Conservation (phyloP, 345 rosid species). For the Eucalyptus erythrocorys region DNA sequence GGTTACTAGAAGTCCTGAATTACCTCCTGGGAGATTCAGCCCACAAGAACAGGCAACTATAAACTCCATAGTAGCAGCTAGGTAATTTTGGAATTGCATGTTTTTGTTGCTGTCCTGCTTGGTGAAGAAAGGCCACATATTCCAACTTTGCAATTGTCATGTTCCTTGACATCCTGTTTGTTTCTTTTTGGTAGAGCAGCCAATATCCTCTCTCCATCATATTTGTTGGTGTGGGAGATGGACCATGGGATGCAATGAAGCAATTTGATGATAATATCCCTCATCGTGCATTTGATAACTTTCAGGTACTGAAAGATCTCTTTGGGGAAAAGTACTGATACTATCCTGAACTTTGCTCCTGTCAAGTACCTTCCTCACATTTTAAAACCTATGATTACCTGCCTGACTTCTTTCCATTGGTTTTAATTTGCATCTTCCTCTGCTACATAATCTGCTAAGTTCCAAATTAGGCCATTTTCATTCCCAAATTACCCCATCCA, state of each 20-base stretch:
- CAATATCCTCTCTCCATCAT: slow-evolving; percentile 76
- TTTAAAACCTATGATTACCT: neutral
- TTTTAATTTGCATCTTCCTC: neutral
- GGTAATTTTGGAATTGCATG: slow-evolving; percentile 25
- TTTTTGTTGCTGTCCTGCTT: neutral
- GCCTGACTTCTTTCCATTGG: neutral
- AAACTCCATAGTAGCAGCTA: slow-evolving; percentile 74
- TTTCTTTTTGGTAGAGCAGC: slow-evolving; percentile 20
- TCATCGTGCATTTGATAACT: slow-evolving; percentile 82
- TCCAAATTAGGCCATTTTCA: neutral
- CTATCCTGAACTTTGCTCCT: neutral
- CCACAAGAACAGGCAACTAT: slow-evolving; percentile 83
- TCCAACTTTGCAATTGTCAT: neutral
- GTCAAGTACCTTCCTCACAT: neutral
- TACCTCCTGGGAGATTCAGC: slow-evolving; percentile 49
- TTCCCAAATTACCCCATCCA: neutral
- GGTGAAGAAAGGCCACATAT: neutral
- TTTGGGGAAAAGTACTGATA: neutral
- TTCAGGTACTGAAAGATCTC: slow-evolving; percentile 45
- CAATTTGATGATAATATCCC: slow-evolving; percentile 88
- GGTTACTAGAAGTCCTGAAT: slow-evolving; percentile 66
- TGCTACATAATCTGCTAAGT: neutral
- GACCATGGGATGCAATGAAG: slow-evolving; percentile 94
- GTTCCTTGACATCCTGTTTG: neutral
- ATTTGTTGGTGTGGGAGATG: slow-evolving; percentile 95